Evolutionary conservation across 148 eudicot genomes (phyloP).

Genomic region (Heliamphora exappendiculata): DNA sequence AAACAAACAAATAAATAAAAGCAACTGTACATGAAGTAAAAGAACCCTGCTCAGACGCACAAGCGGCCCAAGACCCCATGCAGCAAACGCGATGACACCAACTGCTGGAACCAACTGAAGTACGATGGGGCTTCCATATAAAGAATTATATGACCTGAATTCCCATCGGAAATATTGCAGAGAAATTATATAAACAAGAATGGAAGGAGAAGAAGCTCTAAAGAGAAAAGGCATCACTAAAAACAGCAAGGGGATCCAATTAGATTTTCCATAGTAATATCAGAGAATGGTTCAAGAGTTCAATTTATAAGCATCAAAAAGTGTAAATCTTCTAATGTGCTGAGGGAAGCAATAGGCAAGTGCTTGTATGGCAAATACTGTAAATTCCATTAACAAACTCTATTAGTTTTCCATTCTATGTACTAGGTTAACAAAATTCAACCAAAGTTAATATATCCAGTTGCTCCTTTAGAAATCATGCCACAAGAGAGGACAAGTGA

Average conservation of each 20-base stretch:
- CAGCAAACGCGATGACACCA: constrained; percentile 45
- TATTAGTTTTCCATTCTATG: background rate
- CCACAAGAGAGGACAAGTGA: background rate
- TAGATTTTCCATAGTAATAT: too few species aligned
- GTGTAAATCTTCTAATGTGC: background rate
- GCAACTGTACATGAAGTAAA: constrained; percentile 36
- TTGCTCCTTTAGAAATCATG: background rate
- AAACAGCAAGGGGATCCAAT: too few species aligned
- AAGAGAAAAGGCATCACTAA: background rate
- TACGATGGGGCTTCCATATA: constrained; percentile 40
- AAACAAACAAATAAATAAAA: constrained; percentile 16
- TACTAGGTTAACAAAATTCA: background rate
- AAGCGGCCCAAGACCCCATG: constrained; percentile 49
- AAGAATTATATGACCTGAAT: constrained; percentile 49
- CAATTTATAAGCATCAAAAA: background rate
- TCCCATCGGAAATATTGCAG: background rate
- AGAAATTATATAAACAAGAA: background rate
- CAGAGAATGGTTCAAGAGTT: too few species aligned
- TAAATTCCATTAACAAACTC: background rate
- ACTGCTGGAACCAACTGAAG: constrained; percentile 45
- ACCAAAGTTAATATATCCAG: background rate
- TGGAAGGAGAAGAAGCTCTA: background rate
- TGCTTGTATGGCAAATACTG: background rate
- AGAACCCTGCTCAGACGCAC: constrained; percentile 30
- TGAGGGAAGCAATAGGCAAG: background rate